Base-by-base conservation (phyloP, 108 stramenopile genomes). In the Chaetoceros tenuissimus region DNA sequence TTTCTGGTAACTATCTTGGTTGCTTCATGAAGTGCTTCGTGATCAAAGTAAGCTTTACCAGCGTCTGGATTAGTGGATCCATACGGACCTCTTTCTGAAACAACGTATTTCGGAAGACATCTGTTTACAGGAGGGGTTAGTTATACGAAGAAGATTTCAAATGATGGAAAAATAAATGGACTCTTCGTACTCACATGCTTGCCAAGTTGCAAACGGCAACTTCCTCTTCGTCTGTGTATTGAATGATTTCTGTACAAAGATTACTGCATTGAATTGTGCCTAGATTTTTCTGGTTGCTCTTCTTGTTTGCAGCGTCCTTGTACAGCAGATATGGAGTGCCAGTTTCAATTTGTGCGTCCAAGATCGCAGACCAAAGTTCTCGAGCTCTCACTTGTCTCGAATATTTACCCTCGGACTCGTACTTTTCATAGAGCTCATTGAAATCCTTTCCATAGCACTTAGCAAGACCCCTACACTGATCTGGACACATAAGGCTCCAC, bases 271-370 rank as follows among this genome's bases (percentile, higher is more conserved):
- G 91, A 71, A 98, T 97, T 2, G 96, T 94, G 28, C 97, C 97
- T 27, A 98, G 63, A 68, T 98, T 97, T 72, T 94, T 62, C 68
- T 98, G 97, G 75, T 98, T 98, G 65, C 92, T 92, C 66, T 96
- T 98, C 57, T 51, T 24, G 64, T 98, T 98, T 52, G 91, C 92
- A 28, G 94, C 81, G 66, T 98, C 97, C 71, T 98, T 98, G 78
- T 91, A 97, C 0, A 96, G 79, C 75, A 98, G 89, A 77, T 97
- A 98, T 0, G 97, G 97, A 17, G 95, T 97, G 21, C 97, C 97
- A 0, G 95, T 96, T 78, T 98, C 96, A 54, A 98, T 94, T 67
- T 98, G 95, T 23, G 87, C 75, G 50, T 91, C 85, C 45, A 93
- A 55, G 50, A 94, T 92, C 43, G 87, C 82, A 24, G 60, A 53